These are phyloP conservation scores for Ceratobasidium sp. DNA, from an alignment of 1,284 basidiomycete genomes.

Conservation along the genomic window DNA sequence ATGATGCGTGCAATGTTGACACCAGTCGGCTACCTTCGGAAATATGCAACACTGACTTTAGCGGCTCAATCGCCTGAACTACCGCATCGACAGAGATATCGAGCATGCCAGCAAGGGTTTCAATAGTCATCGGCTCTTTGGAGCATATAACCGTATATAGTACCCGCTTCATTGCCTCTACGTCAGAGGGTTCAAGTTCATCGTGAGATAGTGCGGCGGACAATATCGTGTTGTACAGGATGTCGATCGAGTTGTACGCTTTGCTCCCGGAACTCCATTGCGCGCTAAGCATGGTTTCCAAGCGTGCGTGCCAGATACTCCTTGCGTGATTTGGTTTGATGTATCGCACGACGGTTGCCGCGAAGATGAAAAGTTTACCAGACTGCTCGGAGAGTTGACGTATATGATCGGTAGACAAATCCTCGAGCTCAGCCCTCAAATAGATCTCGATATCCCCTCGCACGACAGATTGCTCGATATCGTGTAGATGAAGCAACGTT, in stretches of 20 bases:
- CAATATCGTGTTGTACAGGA: neutral
- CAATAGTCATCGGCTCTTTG: constrained; percentile 30
- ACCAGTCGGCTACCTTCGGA: constrained; percentile 4
- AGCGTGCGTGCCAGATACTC: neutral
- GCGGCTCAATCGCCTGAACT: neutral
- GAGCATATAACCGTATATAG: too few species aligned
- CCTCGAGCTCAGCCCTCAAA: constrained; percentile 14
- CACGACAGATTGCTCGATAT: too few species aligned
- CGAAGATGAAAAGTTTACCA: constrained; percentile 43
- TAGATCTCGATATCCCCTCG: too few species aligned
- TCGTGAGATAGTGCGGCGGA: neutral
- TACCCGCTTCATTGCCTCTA: neutral
- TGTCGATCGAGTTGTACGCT: neutral
- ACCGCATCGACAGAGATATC: neutral
- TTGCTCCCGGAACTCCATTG: neutral
- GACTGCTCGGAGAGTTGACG: constrained; percentile 19
- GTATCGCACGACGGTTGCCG: constrained; percentile 10
- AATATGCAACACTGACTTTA: constrained; percentile 34
- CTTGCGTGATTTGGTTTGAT: neutral
- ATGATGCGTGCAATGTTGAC: constrained; percentile 34
- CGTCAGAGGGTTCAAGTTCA: neutral
- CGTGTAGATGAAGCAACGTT: too few species aligned
- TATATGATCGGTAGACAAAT: constrained; percentile 24
- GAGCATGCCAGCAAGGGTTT: constrained; percentile 18
- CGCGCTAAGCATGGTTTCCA: constrained; percentile 8